phyloP scores from a whole-genome alignment of 768 basidiomycete genomes.

The Lentinula lateritia region DNA sequence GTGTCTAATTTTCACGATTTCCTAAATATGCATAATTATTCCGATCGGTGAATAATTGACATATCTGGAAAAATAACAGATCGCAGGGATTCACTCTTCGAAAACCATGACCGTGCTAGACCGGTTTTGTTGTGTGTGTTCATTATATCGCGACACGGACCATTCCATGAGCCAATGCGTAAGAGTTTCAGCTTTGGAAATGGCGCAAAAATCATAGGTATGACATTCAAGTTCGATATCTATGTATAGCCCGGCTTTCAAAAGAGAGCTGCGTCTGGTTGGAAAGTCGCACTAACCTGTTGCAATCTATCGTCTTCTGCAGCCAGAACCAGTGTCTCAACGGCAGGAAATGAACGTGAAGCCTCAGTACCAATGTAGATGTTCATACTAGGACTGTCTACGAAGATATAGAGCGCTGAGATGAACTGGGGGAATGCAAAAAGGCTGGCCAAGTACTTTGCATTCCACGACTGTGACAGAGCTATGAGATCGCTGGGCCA shows the following conservation, averaged over 20 bases:
- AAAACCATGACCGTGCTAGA: background rate
- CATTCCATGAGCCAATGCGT: background rate
- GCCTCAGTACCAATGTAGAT: background rate
- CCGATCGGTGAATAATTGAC: background rate
- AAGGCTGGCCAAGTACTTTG: background rate
- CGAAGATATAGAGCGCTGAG: background rate
- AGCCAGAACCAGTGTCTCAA: background rate
- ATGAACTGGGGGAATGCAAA: background rate
- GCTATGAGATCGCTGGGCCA: constrained; percentile 1
- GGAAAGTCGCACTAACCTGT: background rate
- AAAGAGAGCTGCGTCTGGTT: too few relatives aligned
- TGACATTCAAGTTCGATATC: background rate
- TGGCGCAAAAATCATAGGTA: background rate
- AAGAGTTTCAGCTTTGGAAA: background rate
- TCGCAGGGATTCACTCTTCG: background rate
- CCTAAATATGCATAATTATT: too few relatives aligned
- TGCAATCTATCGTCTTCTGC: background rate
- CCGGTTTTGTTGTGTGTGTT: background rate
- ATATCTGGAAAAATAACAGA: constrained; percentile 1
- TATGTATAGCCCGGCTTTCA: background rate
- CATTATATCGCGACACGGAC: background rate
- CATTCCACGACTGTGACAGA: background rate
- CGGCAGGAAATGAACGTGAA: constrained; percentile 20
- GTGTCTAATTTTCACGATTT: too few relatives aligned
- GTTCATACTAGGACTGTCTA: background rate